phyloP scores from a whole-genome alignment of 768 basidiomycete species.

The Suillus fuscotomentosus region DNA sequence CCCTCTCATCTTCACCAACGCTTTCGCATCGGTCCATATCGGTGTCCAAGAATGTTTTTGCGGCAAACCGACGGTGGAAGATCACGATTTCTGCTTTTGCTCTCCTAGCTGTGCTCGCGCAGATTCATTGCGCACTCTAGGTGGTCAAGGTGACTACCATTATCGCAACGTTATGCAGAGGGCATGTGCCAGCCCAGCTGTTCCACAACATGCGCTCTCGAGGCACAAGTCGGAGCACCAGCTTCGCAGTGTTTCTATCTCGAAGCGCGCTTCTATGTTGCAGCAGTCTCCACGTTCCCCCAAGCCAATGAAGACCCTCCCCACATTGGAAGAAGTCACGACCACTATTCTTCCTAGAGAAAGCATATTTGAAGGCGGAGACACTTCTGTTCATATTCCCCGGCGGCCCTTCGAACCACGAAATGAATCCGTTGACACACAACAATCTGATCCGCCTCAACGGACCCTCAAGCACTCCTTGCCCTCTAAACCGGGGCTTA shows the following conservation, averaged over 20 bases:
- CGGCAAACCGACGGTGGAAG: conserved; percentile 19
- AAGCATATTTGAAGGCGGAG: neutral
- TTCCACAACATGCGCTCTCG: conserved; percentile 4
- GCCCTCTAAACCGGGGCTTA: conserved; percentile 6
- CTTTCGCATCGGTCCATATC: conserved; percentile 12
- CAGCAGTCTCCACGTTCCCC: neutral
- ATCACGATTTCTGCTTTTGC: conserved; percentile 30
- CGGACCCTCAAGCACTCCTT: conserved; percentile 14
- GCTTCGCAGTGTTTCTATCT: neutral
- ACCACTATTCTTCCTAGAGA: conserved; percentile 8
- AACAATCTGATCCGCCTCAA: conserved; percentile 7
- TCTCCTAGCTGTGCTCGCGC: conserved; percentile 24
- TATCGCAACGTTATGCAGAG: conserved; percentile 22
- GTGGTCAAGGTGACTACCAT: conserved; percentile 15
- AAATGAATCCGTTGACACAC: neutral
- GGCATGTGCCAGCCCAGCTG: conserved; percentile 11
- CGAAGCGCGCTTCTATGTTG: neutral
- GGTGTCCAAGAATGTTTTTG: conserved; percentile 21
- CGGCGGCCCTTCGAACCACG: conserved; percentile 7
- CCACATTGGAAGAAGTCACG: conserved; percentile 19
- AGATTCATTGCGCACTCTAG: conserved; percentile 27
- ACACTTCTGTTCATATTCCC: neutral
- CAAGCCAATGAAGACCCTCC: conserved; percentile 6
- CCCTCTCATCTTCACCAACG: conserved; percentile 1
- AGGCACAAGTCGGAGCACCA: conserved; percentile 16